Conservation (phyloP, 2,329 filamentous ascomycete species). For the Coniella lustricola region DNA sequence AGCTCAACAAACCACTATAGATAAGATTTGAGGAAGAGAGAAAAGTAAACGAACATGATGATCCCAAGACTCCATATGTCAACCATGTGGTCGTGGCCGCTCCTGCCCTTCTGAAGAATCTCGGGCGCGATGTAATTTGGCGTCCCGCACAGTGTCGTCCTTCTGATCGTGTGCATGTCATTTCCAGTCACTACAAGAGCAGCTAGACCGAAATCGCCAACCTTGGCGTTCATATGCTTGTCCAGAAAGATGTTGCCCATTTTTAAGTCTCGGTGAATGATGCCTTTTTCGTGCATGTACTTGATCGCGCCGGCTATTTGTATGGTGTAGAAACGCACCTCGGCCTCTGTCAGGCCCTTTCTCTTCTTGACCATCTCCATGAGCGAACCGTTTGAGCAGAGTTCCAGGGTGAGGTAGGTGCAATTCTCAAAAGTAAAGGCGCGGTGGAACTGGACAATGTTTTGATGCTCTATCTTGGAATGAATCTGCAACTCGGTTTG, state of each 20-base stretch:
- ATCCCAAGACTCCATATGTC: slow-evolving; percentile 98
- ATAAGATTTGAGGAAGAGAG: too few species aligned
- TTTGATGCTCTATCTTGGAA: slow-evolving; percentile 92
- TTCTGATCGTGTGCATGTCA: slow-evolving; percentile 75
- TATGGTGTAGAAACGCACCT: slow-evolving; percentile 87
- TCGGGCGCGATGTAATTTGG: slow-evolving; percentile 98
- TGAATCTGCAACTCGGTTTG: slow-evolving; percentile 92
- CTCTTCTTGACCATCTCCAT: slow-evolving; percentile 97
- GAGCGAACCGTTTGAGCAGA: slow-evolving; percentile 91
- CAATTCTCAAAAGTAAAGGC: slow-evolving; percentile 85
- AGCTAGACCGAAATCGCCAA: slow-evolving; percentile 93
- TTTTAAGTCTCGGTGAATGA: slow-evolving; percentile 94
- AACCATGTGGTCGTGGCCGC: slow-evolving; percentile 94
- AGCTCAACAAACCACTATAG: background rate
- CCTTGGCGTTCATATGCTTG: slow-evolving; percentile 91
- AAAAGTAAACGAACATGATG: slow-evolving; percentile 58
- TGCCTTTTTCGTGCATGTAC: slow-evolving; percentile 92
- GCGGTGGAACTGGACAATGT: slow-evolving; percentile 91
- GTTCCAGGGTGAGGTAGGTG: slow-evolving; percentile 89
- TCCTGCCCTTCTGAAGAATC: slow-evolving; percentile 87
- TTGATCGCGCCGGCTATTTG: slow-evolving; percentile 97
- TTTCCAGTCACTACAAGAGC: slow-evolving; percentile 86
- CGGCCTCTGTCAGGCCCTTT: slow-evolving; percentile 84
- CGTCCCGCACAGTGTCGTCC: slow-evolving; percentile 92
- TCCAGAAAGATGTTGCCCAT: slow-evolving; percentile 98